Evolutionary conservation across 306 rosid genomes (phyloP).

Genomic region (Gastrolobium bilobum): DNA sequence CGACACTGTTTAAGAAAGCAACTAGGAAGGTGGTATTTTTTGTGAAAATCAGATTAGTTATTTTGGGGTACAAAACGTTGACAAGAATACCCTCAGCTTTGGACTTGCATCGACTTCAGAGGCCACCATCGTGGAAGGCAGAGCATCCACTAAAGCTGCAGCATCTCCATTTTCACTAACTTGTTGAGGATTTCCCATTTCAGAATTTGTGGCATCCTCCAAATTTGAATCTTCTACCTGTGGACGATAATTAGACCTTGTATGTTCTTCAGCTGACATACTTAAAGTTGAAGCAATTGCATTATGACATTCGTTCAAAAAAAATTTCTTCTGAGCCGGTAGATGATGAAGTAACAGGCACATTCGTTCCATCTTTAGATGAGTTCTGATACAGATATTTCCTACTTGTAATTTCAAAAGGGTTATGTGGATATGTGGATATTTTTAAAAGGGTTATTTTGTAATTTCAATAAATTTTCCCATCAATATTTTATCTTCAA

Average conservation of each 20-base stretch:
- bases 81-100: too few relatives aligned
- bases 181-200: conserved; percentile 35
- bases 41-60: too few relatives aligned
- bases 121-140: conserved; percentile 22
- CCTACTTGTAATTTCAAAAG: conserved; percentile 7
- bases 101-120: conserved; percentile 44
- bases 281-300: conserved; percentile 40
- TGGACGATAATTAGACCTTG: conserved; percentile 29
- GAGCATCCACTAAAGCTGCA: conserved; percentile 37
- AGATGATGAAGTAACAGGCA: conserved; percentile 37
- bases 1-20: too few relatives aligned
- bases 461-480: too few relatives aligned
- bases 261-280: conserved; percentile 24
- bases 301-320: conserved; percentile 42
- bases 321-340: conserved; percentile 12
- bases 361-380: conserved; percentile 52
- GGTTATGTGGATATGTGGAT: too few relatives aligned
- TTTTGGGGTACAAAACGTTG: too few relatives aligned
- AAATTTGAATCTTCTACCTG: conserved; percentile 37
- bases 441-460: too few relatives aligned
- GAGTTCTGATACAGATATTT: conserved; percentile 41
- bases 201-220: conserved; percentile 28
- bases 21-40: too few relatives aligned
- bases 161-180: conserved; percentile 23
- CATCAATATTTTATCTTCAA: too few relatives aligned